Evolutionary conservation across 108 stramenopile species (phyloP).

Genomic region (Pelagomonas calceolata): DNA sequence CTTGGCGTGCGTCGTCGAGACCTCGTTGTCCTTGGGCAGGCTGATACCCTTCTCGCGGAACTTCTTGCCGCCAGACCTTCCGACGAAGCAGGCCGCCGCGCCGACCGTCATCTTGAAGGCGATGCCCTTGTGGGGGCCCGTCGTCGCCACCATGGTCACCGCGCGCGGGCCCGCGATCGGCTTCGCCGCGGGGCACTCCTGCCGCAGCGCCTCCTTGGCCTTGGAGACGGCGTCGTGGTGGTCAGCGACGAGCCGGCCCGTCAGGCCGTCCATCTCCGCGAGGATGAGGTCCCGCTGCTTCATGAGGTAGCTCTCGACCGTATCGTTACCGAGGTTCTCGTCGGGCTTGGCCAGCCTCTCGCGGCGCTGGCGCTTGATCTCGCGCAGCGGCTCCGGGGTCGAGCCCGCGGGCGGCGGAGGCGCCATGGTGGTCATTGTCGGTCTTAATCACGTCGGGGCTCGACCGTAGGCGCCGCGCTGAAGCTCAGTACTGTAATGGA

Average conservation of each 20-base stretch:
- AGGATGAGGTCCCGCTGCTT: neutral
- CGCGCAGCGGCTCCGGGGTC: too few relatives aligned
- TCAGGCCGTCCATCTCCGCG: neutral
- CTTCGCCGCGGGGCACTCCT: neutral
- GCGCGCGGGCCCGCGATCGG: too few relatives aligned
- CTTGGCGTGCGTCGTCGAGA: constrained; percentile 17
- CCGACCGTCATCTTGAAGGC: neutral
- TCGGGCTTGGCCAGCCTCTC: too few relatives aligned
- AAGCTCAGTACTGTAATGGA: too few relatives aligned
- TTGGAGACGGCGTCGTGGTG: neutral
- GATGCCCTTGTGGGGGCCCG: neutral
- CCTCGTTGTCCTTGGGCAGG: constrained; percentile 15
- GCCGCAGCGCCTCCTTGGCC: neutral
- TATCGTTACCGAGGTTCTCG: neutral
- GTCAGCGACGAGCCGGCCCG: neutral
- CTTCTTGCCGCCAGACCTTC: constrained; percentile 10
- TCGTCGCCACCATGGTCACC: neutral
- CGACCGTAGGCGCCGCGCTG: too few relatives aligned
- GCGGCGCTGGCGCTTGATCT: too few relatives aligned
- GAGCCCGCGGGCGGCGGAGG: too few relatives aligned
- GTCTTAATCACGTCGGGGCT: too few relatives aligned
- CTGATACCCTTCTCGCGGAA: constrained; percentile 18
- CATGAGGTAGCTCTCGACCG: neutral
- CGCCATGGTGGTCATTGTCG: too few relatives aligned
- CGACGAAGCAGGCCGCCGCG: constrained; percentile 5